Conservation (phyloP, 2,329 filamentous ascomycete species). For the Pseudogymnoascus sp. region DNA sequence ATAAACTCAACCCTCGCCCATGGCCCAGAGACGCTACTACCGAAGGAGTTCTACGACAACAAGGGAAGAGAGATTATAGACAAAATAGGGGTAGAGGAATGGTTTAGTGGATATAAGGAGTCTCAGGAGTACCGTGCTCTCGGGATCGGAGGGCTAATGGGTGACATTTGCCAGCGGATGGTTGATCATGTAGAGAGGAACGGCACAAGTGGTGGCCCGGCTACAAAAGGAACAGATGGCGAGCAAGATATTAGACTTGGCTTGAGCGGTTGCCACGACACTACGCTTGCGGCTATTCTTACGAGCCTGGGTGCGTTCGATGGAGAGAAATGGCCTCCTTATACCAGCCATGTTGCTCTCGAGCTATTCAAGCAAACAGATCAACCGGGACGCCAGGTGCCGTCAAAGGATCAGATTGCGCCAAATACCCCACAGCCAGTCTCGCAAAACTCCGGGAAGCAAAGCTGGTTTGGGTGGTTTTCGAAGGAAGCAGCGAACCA, state of each 20-base stretch:
- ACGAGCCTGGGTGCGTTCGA: slow-evolving; percentile 73
- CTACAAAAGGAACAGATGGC: slow-evolving; percentile 36
- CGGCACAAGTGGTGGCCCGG: slow-evolving; percentile 39
- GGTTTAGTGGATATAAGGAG: slow-evolving; percentile 82
- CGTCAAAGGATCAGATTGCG: slow-evolving; percentile 18
- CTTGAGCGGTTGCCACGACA: slow-evolving; percentile 85
- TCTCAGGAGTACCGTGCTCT: slow-evolving; percentile 79
- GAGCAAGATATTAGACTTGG: slow-evolving; percentile 60
- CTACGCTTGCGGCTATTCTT: slow-evolving; percentile 75
- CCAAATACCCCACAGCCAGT: slow-evolving; percentile 4
- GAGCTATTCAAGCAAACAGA: slow-evolving; percentile 68
- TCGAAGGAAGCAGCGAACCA: slow-evolving; percentile 15
- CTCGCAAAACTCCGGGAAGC: background rate
- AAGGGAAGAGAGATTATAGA: slow-evolving; percentile 63
- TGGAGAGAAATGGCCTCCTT: slow-evolving; percentile 74
- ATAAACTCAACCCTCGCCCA: slow-evolving; percentile 85
- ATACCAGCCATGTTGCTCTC: slow-evolving; percentile 83
- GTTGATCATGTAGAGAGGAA: slow-evolving; percentile 55
- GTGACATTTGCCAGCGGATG: slow-evolving; percentile 74
- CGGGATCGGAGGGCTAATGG: slow-evolving; percentile 77
- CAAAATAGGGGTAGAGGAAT: slow-evolving; percentile 75
- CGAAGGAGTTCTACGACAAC: slow-evolving; percentile 77
- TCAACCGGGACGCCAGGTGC: slow-evolving; percentile 22
- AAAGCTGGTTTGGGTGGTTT: slow-evolving; percentile 24
- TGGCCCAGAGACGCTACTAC: slow-evolving; percentile 68